These are phyloP conservation scores for Saturnispora halmiae DNA, from an alignment of 805 yeast species.

Conservation along the genomic window DNA sequence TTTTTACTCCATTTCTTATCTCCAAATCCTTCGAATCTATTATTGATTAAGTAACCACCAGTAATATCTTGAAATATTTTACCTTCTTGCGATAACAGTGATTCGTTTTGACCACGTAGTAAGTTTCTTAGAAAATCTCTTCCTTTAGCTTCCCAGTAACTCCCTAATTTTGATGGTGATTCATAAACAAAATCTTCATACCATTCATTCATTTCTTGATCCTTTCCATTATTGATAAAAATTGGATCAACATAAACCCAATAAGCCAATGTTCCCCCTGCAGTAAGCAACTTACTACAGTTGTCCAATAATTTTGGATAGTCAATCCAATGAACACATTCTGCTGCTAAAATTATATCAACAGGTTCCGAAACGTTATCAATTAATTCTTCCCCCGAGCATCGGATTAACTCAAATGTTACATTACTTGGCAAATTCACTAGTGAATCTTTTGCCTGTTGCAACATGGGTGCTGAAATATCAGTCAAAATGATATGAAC, in stretches of 20 bases:
- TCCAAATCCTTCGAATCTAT: conserved; percentile 13
- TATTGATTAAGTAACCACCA: conserved; percentile 18
- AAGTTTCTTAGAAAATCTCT: conserved; percentile 41
- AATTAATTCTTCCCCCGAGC: conserved; percentile 21
- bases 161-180: conserved; percentile 42
- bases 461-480: conserved; percentile 38
- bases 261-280: conserved; percentile 46
- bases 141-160: conserved; percentile 86
- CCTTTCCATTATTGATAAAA: conserved; percentile 22
- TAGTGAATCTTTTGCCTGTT: conserved; percentile 28
- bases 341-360: conserved; percentile 71
- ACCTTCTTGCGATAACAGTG: conserved; percentile 29
- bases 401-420: conserved; percentile 1
- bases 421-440: not conserved
- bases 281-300: conserved; percentile 30
- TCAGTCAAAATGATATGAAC: conserved; percentile 37
- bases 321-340: conserved; percentile 77
- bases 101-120: conserved; percentile 33
- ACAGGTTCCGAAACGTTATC: conserved; percentile 21
- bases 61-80: conserved; percentile 23
- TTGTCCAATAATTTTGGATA: conserved; percentile 22
- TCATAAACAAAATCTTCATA: conserved; percentile 36
- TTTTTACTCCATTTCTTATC: conserved; percentile 13
- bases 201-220: conserved; percentile 32
- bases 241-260: conserved; percentile 78